Percentiles rank a stretch among this genome's conserved stretches.
Conservation (phyloP, 2,329 filamentous ascomycete genomes). For the Penicillium sp. region DNA sequence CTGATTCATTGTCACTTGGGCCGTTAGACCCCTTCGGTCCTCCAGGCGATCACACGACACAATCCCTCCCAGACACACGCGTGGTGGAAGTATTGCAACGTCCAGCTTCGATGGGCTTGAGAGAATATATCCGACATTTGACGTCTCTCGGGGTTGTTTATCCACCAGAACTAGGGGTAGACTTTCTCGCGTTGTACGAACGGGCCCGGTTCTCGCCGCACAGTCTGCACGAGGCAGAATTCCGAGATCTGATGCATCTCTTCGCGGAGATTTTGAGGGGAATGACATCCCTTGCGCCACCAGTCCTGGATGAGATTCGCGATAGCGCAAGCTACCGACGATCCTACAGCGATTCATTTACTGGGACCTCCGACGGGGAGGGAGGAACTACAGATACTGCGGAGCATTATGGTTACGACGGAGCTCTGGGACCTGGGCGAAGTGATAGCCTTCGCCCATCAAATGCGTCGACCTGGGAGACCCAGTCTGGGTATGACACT, state of each 20-base stretch:
- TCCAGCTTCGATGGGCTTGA: conserved; percentile 67
- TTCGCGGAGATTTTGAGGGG: conserved; percentile 77
- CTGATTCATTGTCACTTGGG: conserved; percentile 48
- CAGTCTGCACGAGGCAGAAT: conserved; percentile 67
- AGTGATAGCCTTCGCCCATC: conserved; percentile 30
- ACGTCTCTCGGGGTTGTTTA: conserved; percentile 63
- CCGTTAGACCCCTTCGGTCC: conserved; percentile 38
- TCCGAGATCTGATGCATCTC: conserved; percentile 75
- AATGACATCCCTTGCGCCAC: conserved; percentile 66
- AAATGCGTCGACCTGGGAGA: conserved; percentile 31
- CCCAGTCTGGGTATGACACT: conserved; percentile 30
- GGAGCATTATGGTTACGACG: conserved; percentile 26
- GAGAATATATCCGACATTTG: conserved; percentile 75
- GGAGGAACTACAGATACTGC: conserved; percentile 38
- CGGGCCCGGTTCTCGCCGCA: conserved; percentile 75
- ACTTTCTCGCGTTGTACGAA: conserved; percentile 78
- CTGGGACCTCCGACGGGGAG: conserved; percentile 42
- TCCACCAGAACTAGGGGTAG: conserved; percentile 48
- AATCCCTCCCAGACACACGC: conserved; percentile 59
- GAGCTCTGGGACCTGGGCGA: conserved; percentile 23
- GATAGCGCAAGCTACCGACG: conserved; percentile 24
- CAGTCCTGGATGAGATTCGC: conserved; percentile 47
- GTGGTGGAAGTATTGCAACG: conserved; percentile 71
- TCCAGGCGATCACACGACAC: conserved; percentile 34
- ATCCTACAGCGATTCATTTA: conserved; percentile 34